Base-by-base conservation (phyloP, 106 monocot genomes). In the Vanilla planifolia region DNA sequence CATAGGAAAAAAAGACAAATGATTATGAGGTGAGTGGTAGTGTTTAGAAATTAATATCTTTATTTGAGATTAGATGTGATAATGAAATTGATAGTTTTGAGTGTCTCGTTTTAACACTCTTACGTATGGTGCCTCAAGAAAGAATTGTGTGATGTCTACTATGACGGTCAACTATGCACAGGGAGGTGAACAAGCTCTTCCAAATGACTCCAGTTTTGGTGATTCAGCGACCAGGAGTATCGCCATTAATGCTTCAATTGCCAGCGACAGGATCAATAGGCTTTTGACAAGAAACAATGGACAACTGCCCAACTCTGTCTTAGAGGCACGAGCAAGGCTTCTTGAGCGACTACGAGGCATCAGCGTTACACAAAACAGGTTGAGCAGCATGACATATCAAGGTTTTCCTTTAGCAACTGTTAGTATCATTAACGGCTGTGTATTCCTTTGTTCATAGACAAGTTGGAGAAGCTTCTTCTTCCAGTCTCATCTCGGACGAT, bases 301-400 rank as follows among this genome's bases (percentile, higher is more conserved):
- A 0, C 70, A 59, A 24, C 84, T 88, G 39, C 88, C 93, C 10
- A 48, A 63, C 64, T 39, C 84, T 11, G 85, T 93, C 11, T 48
- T 85, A 13, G 79, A 76, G 47, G 93, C 93, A 24, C 64, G 74
- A 33, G 88, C 77, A 33, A 76, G 93, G 33, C 75, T 93, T 76
- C 68, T 79, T 26, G 85, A 88, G 77, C 73, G 92, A 51, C 60
- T 93, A 4, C 77, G 80, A 69, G 84, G 83, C 28, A 43, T 77
- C 57, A 85, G 84, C 55, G 66, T 79, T 25, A 11, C 64, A 15
- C 72, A 47, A 74, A 74, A 35, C 64, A 83, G 82, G 92, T 92
- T n/a, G n/a, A 5, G 28, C 53, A 10, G 30, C 11, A 36, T 56
- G 17, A 14, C 5, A 7, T 10, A 34, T 24, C 29, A 19, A 34